Evolutionary conservation across 768 basidiomycete genomes (phyloP), one percentile per base, ranked within the genome.

Genomic region (Strobilomyces echinocephalus): DNA sequence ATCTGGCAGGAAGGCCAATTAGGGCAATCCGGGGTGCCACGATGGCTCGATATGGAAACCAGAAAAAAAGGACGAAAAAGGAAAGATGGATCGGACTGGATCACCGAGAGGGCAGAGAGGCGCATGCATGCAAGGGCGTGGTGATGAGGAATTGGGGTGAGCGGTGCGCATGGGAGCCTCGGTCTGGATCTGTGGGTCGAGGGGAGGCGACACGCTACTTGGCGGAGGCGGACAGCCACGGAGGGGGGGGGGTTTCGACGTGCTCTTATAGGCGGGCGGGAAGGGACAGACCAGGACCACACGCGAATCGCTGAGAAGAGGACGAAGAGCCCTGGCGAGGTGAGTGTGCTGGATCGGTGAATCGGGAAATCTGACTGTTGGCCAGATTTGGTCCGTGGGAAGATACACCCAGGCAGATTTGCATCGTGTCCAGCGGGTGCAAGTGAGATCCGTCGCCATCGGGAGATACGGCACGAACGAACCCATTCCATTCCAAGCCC

Each of bases 401-500:
- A 65, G 63, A 65, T 65, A 61, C 39, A 48, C 49, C 8, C n/a
- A 30, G 24, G 52, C 54, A 67, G 65, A 66, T 67, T 67, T 67
- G 63, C 65, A 65, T 67, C 60, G 62, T 67, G 63, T 56, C 57
- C 20, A 62, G 50, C 62, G 65, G 58, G 59, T 57, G 55, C 60
- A 65, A 67, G 64, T 65, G 64, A 66, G 64, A 66, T 84, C 82
- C 80, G 79, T 72, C 73, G 75, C 69, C 81, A 84, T 84, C 82
- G 84, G 82, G 77, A 79, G 80, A 82, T 81, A 79, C 71, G 72
- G 63, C 66, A 67, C 71, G 68, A 75, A 75, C 78, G 74, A 24
- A 65, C 60, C 16, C 40, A 48, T 59, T 50, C 60, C 50, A 57
- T 55, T 53, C 60, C 49, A 43, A 50, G 45, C 3, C 38, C 40